A percentile compares a stretch with the other conserved stretches of the same genome.
Conservation (phyloP, 2,329 filamentous ascomycete genomes). For the Juglanconis juglandina region DNA sequence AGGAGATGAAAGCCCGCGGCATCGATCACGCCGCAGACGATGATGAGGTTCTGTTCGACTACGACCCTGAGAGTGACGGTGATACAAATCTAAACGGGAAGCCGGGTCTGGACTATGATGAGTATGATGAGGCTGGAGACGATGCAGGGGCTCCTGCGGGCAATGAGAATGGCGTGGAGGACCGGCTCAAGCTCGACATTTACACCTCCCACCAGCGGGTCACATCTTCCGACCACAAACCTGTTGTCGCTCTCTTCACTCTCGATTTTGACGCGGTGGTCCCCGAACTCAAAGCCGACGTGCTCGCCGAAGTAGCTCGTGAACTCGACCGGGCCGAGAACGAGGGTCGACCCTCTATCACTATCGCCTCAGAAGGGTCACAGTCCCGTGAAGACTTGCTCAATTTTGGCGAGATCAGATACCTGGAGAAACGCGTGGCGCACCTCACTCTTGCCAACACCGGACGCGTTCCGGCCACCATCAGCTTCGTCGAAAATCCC, state of each 20-base stretch:
- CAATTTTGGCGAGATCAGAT: constrained; percentile 74
- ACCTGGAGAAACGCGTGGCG: constrained; percentile 61
- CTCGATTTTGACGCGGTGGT: constrained; percentile 84
- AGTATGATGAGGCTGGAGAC: constrained; percentile 48
- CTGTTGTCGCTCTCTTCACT: constrained; percentile 76
- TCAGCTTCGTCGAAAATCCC: constrained; percentile 75
- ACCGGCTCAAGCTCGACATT: constrained; percentile 55
- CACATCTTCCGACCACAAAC: constrained; percentile 93
- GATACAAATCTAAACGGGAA: constrained; percentile 36
- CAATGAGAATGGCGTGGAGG: constrained; percentile 56
- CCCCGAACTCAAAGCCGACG: constrained; percentile 74
- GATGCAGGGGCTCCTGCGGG: constrained; percentile 45
- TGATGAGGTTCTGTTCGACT: constrained; percentile 83
- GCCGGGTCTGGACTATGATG: constrained; percentile 57
- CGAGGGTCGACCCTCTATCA: constrained; percentile 77
- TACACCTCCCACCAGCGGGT: constrained; percentile 89
- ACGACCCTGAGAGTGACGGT: constrained; percentile 77
- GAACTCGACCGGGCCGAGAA: constrained; percentile 91
- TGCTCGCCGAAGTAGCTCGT: constrained; percentile 82
- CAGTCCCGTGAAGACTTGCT: constrained; percentile 52
- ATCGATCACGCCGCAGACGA: constrained; percentile 71
- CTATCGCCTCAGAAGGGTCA: constrained; percentile 70
- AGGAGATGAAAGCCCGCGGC: constrained; percentile 79
- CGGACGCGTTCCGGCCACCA: constrained; percentile 72
- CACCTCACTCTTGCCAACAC: constrained; percentile 89